These are phyloP conservation scores for Closterium sp. DNA, from an alignment of 139 green algal genomes.

Conservation along the genomic window DNA sequence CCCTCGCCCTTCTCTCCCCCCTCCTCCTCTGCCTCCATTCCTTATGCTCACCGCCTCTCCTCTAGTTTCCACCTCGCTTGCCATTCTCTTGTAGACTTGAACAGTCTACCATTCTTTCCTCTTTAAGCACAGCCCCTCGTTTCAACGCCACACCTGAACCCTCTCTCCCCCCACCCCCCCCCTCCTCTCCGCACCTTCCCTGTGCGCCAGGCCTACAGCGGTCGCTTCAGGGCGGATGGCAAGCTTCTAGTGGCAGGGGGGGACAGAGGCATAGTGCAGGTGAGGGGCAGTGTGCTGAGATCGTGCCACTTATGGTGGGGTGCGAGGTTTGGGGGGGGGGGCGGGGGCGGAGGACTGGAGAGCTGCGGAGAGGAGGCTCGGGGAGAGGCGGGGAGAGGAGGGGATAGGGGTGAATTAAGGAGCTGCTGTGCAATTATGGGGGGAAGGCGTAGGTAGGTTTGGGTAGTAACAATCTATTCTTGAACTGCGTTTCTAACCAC, in stretches of 20 bases:
- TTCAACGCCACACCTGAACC: not conserved
- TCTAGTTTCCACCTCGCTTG: too few relatives aligned
- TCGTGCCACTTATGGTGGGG: too few relatives aligned
- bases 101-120: not conserved
- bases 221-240: conserved; percentile 76
- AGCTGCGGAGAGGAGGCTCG: too few relatives aligned
- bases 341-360: not conserved
- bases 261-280: conserved; percentile 81
- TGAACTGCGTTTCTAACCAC: too few relatives aligned
- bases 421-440: too few relatives aligned
- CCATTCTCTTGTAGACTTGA: too few relatives aligned
- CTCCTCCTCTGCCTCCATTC: not conserved
- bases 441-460: too few relatives aligned
- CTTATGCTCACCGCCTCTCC: not conserved
- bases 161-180: not conserved
- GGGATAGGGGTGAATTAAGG: too few relatives aligned
- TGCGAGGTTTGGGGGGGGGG: too few relatives aligned
- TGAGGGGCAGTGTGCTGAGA: not conserved
- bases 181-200: not conserved
- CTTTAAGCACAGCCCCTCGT: not conserved
- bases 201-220: conserved; percentile 69
- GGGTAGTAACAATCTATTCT: too few relatives aligned
- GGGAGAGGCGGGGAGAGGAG: too few relatives aligned
- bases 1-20: too few relatives aligned
- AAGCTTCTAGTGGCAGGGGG: conserved; percentile 79